These are phyloP conservation scores for Phytophthora chlamydospora DNA, from an alignment of 352 stramenopile species.

Conservation along the genomic window DNA sequence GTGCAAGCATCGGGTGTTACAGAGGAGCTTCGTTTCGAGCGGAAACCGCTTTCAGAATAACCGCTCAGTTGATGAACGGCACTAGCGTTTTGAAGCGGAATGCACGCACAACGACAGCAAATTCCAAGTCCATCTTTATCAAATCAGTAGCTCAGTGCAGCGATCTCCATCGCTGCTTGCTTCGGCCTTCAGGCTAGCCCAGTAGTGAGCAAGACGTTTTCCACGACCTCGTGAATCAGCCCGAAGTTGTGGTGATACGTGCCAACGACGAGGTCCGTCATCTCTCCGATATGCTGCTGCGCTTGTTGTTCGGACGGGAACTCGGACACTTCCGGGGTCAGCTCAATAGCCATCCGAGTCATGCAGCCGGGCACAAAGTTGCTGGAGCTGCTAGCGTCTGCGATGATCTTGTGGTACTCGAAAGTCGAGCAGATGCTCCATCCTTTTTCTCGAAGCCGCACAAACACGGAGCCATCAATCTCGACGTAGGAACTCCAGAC, in stretches of 20 bases:
- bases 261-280: conserved; percentile 36
- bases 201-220: conserved; percentile 19
- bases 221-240: conserved; percentile 25
- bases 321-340: conserved; percentile 30
- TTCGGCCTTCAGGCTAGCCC: background rate
- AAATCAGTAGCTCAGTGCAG: background rate
- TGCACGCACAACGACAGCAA: too few species aligned
- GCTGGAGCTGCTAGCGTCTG: conserved; percentile 10
- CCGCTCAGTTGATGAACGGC: too few species aligned
- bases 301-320: conserved; percentile 26
- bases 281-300: conserved; percentile 28
- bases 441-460: conserved; percentile 40
- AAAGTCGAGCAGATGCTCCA: conserved; percentile 34
- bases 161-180: background rate
- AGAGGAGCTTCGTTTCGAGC: too few species aligned
- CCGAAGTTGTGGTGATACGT: conserved; percentile 33
- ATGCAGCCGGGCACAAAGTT: conserved; percentile 27
- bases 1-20: too few species aligned
- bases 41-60: too few species aligned
- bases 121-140: background rate
- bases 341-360: conserved; percentile 25
- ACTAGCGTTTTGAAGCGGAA: too few species aligned
- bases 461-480: conserved; percentile 30
- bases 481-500: conserved; percentile 40
- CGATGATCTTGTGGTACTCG: conserved; percentile 26